Percentiles rank a stretch among this genome's conserved stretches.
phyloP scores from a whole-genome alignment of 768 basidiomycete genomes.

The Macrocybe gigantea region DNA sequence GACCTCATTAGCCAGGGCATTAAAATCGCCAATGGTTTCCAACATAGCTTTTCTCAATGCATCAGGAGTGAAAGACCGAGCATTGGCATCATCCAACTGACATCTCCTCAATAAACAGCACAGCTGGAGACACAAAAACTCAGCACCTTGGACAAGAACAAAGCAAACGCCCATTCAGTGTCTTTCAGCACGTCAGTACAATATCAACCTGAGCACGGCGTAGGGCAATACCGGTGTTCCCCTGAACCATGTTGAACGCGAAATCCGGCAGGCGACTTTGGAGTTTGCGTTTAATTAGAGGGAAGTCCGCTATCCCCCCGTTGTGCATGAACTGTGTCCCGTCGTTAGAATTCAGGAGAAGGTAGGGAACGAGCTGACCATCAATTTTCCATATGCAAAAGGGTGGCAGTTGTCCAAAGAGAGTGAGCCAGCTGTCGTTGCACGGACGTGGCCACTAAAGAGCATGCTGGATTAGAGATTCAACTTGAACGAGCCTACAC shows the following conservation, averaged over 20 bases:
- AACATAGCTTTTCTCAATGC: constrained; percentile 82
- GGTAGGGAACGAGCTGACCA: constrained; percentile 46
- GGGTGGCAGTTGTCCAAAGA: constrained; percentile 95
- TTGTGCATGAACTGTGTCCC: constrained; percentile 88
- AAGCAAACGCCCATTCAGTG: constrained; percentile 95
- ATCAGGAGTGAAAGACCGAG: constrained; percentile 65
- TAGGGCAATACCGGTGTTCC: constrained; percentile 72
- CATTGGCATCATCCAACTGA: constrained; percentile 78
- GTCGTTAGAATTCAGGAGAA: background rate
- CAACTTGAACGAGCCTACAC: background rate
- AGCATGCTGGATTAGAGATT: background rate
- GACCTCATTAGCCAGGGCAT: constrained; percentile 66
- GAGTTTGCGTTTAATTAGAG: constrained; percentile 71
- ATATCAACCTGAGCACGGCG: background rate
- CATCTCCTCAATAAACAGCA: constrained; percentile 4
- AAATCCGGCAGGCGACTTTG: constrained; percentile 76
- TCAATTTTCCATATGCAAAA: constrained; percentile 85
- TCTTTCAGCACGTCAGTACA: constrained; percentile 37
- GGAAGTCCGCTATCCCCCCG: constrained; percentile 86
- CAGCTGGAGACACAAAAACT: background rate
- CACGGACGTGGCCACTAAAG: constrained; percentile 81
- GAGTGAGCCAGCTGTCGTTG: constrained; percentile 88
- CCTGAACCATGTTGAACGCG: constrained; percentile 81
- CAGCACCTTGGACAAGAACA: constrained; percentile 76
- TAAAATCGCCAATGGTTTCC: constrained; percentile 77